These are phyloP conservation scores for Asterophora parasitica DNA, from an alignment of 768 basidiomycete genomes.

Conservation along the genomic window DNA sequence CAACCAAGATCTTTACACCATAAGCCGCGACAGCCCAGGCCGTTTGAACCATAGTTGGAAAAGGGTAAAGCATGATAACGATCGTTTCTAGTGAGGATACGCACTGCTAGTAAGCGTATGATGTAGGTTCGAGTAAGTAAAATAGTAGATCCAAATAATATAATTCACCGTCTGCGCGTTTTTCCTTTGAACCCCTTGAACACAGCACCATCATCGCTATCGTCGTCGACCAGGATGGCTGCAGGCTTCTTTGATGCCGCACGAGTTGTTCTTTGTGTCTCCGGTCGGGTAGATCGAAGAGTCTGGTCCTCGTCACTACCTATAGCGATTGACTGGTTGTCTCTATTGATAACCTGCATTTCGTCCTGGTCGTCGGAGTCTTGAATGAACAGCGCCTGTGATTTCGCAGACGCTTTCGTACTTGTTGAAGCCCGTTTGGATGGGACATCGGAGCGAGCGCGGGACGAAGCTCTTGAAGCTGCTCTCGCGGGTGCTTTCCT, in stretches of 20 bases:
- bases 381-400: slow-evolving; percentile 44
- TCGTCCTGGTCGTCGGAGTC: slow-evolving; percentile 37
- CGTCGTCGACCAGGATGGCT: slow-evolving; percentile 51
- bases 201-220: slow-evolving; percentile 67
- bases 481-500: slow-evolving; percentile 15
- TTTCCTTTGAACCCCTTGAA: slow-evolving; percentile 57
- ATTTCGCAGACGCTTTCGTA: slow-evolving; percentile 26
- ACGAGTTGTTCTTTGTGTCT: slow-evolving; percentile 20
- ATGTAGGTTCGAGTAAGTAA: too few species aligned
- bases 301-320: slow-evolving; percentile 24
- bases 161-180: slow-evolving; percentile 10
- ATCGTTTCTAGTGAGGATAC: too few species aligned
- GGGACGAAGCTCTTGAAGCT: slow-evolving; percentile 10
- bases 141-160: background rate
- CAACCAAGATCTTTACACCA: too few species aligned
- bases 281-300: slow-evolving; percentile 23
- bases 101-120: too few species aligned
- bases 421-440: slow-evolving; percentile 16
- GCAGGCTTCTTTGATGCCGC: slow-evolving; percentile 26
- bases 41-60: too few species aligned
- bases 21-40: too few species aligned
- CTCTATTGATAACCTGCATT: slow-evolving; percentile 18
- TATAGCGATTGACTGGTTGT: slow-evolving; percentile 19
- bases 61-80: too few species aligned
- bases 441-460: slow-evolving; percentile 21